These are phyloP conservation scores for Parmales sp. DNA, from an alignment of 108 stramenopile species.

Conservation along the genomic window DNA sequence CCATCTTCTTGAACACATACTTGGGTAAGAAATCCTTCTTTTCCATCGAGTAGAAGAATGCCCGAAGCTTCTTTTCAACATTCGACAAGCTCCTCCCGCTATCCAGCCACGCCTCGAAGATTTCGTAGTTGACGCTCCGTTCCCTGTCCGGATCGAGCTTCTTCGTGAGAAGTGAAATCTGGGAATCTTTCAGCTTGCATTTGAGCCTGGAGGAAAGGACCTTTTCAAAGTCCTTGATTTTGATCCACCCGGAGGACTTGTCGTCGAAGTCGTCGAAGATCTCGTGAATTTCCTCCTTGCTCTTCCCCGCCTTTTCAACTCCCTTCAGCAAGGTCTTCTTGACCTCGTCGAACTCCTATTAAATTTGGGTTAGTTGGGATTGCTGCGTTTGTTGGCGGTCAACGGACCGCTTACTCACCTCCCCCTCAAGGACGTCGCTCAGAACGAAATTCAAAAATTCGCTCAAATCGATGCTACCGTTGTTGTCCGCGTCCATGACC, in stretches of 20 bases:
- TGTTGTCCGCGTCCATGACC: not conserved
- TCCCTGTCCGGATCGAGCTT: not conserved
- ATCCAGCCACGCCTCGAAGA: not conserved
- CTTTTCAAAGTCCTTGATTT: not conserved
- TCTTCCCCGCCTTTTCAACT: not conserved
- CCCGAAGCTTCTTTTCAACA: not conserved
- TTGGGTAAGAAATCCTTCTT: not conserved
- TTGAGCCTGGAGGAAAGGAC: not conserved
- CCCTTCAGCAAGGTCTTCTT: not conserved
- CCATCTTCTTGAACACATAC: conserved; percentile 6
- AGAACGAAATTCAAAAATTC: conserved; percentile 6
- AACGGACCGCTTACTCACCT: no score
- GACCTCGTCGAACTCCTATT: not conserved
- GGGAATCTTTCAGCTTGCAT: not conserved
- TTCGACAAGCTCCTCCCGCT: not conserved
- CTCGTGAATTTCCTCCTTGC: not conserved
- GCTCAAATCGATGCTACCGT: not conserved
- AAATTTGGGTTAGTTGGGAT: no score
- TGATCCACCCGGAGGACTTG: not conserved
- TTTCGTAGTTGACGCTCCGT: not conserved
- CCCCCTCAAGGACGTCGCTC: not conserved
- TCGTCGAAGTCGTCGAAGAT: not conserved
- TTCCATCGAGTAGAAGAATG: not conserved
- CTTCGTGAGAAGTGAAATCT: not conserved
- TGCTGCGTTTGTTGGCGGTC: no score